phyloP scores from a whole-genome alignment of 768 basidiomycete species.

The Lactarius hatsudake region DNA sequence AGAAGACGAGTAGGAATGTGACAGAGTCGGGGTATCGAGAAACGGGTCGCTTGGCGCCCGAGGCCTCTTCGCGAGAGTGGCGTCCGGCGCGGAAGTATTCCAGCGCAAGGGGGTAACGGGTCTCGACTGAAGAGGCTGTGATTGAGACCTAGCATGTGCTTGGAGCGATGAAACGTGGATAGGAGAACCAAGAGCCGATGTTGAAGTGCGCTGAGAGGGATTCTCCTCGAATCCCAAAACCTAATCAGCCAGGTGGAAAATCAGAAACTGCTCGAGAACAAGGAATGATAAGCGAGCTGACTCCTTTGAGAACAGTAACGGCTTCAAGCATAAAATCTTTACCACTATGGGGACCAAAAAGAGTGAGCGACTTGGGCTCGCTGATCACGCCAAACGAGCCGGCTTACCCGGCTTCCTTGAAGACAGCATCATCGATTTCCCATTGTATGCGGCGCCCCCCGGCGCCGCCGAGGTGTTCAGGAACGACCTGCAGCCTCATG shows the following conservation, averaged over 20 bases:
- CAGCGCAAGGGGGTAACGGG: slow-evolving; percentile 27
- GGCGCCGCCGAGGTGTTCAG: slow-evolving; percentile 77
- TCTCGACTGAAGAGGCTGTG: slow-evolving; percentile 48
- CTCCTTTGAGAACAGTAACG: slow-evolving; percentile 86
- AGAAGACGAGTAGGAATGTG: slow-evolving; percentile 55
- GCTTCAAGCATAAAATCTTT: slow-evolving; percentile 95
- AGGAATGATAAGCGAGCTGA: slow-evolving; percentile 43
- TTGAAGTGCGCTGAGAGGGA: slow-evolving; percentile 27
- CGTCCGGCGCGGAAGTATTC: slow-evolving; percentile 40
- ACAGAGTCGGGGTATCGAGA: slow-evolving; percentile 62
- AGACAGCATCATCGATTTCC: slow-evolving; percentile 93
- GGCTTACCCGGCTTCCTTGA: slow-evolving; percentile 90
- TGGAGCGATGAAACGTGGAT: slow-evolving; percentile 40
- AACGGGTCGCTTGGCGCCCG: slow-evolving; percentile 81
- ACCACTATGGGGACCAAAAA: slow-evolving; percentile 51
- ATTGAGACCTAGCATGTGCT: slow-evolving; percentile 54
- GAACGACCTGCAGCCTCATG: slow-evolving; percentile 77
- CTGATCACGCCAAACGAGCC: slow-evolving; percentile 21
- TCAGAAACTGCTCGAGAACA: slow-evolving; percentile 18
- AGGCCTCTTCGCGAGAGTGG: slow-evolving; percentile 56
- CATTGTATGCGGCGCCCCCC: slow-evolving; percentile 72
- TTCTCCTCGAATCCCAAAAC: slow-evolving; percentile 75
- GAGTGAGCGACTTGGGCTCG: slow-evolving; percentile 27
- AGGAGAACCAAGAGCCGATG: slow-evolving; percentile 33
- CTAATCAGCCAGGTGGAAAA: slow-evolving; percentile 33